These are phyloP conservation scores for Amanita thiersii DNA, from an alignment of 768 basidiomycete genomes.

Conservation along the genomic window DNA sequence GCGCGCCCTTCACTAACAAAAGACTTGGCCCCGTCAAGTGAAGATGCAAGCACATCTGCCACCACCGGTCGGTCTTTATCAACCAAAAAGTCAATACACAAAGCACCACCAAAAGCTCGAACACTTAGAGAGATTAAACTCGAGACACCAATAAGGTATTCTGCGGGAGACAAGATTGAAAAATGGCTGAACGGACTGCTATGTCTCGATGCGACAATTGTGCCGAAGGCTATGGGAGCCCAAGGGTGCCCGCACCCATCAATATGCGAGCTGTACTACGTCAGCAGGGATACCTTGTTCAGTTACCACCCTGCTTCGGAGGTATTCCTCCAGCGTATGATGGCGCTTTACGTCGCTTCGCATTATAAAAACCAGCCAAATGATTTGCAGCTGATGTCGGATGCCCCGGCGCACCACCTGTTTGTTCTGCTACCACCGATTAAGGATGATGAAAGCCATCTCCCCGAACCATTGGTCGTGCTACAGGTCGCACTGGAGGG, in stretches of 20 bases:
- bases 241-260: conserved; percentile 93
- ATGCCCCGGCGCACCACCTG: conserved; percentile 94
- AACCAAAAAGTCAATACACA: conserved; percentile 46
- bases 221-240: conserved; percentile 28
- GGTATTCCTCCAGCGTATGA: conserved; percentile 95
- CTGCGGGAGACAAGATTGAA: conserved; percentile 80
- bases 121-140: conserved; percentile 90
- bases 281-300: conserved; percentile 93
- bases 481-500: conserved; percentile 96
- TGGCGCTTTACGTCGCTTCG: conserved; percentile 94
- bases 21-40: conserved; percentile 32
- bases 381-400: conserved; percentile 94
- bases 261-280: conserved; percentile 90
- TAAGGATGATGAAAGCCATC: conserved; percentile 78
- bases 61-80: conserved; percentile 20
- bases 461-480: conserved; percentile 94
- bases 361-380: conserved; percentile 99
- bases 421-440: conserved; percentile 94
- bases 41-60: conserved; percentile 31
- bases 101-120: conserved; percentile 59
- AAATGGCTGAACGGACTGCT: conserved; percentile 88
- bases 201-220: conserved; percentile 79
- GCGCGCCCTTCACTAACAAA: conserved; percentile 74
- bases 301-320: conserved; percentile 97
- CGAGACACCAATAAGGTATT: conserved; percentile 91